A percentile compares a stretch with the other conserved stretches of the same genome.
phyloP scores from a whole-genome alignment of 73 alveolate genomes.

The Paramecium sexaurelia region DNA sequence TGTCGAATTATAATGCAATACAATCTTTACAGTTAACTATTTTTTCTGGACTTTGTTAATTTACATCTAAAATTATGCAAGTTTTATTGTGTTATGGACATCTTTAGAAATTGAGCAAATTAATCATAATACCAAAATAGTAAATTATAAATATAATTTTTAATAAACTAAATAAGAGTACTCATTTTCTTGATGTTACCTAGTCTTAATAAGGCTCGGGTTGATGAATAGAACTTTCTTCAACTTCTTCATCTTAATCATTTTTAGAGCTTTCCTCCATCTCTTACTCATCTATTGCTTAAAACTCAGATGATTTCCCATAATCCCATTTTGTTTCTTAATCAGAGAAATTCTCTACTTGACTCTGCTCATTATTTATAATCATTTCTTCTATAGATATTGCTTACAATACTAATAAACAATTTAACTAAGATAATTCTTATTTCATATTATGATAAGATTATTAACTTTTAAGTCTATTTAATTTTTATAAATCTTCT shows the following conservation, averaged over 20 bases:
- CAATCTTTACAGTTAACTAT: not conserved
- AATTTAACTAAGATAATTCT: not conserved
- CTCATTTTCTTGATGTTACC: not conserved
- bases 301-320: not conserved
- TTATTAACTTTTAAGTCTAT: not conserved
- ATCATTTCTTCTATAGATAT: conserved; percentile 2
- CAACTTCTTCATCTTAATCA: not conserved
- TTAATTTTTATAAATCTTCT: not conserved
- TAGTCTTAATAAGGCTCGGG: not conserved
- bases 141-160: not conserved
- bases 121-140: not conserved
- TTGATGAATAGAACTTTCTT: not conserved
- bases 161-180: not conserved
- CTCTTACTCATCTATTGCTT: not conserved
- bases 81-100: not conserved
- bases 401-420: not conserved
- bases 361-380: not conserved
- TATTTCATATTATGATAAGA: not conserved
- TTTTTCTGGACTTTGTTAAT: not conserved
- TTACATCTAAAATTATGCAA: not conserved
- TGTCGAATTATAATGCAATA: not conserved
- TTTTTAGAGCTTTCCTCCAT: not conserved
- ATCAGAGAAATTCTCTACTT: not conserved
- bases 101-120: not conserved
- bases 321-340: not conserved